phyloP scores from a whole-genome alignment of 768 basidiomycete species.

The Leccinum arenicola region DNA sequence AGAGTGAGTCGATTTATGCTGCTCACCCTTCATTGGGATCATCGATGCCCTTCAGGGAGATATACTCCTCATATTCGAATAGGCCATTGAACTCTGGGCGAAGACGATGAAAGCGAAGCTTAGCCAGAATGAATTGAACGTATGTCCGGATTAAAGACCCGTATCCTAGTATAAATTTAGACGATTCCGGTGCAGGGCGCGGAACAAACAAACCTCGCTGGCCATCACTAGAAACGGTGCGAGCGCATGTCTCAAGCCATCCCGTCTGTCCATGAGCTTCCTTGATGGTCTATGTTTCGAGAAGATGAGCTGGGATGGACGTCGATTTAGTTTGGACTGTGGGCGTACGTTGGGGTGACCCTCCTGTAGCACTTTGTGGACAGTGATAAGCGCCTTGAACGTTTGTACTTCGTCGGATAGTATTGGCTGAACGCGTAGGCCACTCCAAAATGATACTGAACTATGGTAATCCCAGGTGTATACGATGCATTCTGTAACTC shows the following conservation, averaged over 20 bases:
- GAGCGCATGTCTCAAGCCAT: slow-evolving; percentile 96
- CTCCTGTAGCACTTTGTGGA: slow-evolving; percentile 97
- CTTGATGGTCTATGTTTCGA: slow-evolving; percentile 74
- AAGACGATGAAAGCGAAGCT: slow-evolving; percentile 92
- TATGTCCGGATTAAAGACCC: slow-evolving; percentile 95
- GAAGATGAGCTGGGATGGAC: slow-evolving; percentile 9
- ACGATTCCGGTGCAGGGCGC: background rate
- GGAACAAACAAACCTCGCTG: slow-evolving; percentile 54
- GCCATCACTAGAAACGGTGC: slow-evolving; percentile 80
- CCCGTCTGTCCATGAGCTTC: slow-evolving; percentile 93
- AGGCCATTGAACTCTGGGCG: slow-evolving; percentile 98
- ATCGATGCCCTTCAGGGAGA: slow-evolving; percentile 96
- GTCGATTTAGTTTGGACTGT: slow-evolving; percentile 1
- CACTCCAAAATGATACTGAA: slow-evolving; percentile 97
- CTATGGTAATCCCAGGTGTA: slow-evolving; percentile 99
- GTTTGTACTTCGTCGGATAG: slow-evolving; percentile 96
- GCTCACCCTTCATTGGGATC: slow-evolving; percentile 96
- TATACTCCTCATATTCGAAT: slow-evolving; percentile 99
- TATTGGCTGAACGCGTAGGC: slow-evolving; percentile 94
- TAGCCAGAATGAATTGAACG: slow-evolving; percentile 92
- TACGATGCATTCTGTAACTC: slow-evolving; percentile 82
- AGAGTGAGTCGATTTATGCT: slow-evolving; percentile 2
- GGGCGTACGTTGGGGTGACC: slow-evolving; percentile 83
- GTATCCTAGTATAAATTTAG: slow-evolving; percentile 59
- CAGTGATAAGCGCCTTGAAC: slow-evolving; percentile 96